Base-by-base conservation (phyloP, 2,329 filamentous ascomycete genomes). In the Colletotrichum plurivorum region DNA sequence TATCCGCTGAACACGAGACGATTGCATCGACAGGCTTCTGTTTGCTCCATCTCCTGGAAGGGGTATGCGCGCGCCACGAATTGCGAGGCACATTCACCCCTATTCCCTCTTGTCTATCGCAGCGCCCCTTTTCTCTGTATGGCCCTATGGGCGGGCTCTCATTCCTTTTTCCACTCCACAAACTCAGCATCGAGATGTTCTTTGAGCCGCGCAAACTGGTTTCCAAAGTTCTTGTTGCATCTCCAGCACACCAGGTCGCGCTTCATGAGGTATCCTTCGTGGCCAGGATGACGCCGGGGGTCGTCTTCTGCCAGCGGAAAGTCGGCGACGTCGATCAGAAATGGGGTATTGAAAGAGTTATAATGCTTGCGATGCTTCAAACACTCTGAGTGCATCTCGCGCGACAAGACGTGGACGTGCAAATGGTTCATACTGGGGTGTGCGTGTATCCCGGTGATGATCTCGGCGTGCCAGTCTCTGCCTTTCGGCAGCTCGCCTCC, bases 371-470 rank as follows among this genome's bases (percentile, higher is more conserved):
- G 87, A 77, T 95, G 90, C 81, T 91, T 93, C 79, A 98, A 73
- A 53, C 86, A 87, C 12, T 88, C 86, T 45, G 92, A 94, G 74
- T 89, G 86, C 85, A 93, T 92, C 78, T 99, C 96, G 18, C 89
- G 84, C 46, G 93, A 94, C 66, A 98, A 81, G 36, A 98, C 89
- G 79, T 99, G 96, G 4, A 98, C 85, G 80, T 99, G 96, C 63
- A 98, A 78, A 78, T 98, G 94, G 71, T 89, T 91, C 96, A 99
- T 98, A 64, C 92, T 95, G 3, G 96, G 96, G 73, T 92, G 89
- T 3, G 94, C 92, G 81, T 99, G 96, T 8, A 97, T 88, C 15
- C 96, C 96, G 20, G 90, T 87, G 57, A 89, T 87, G 56, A 98
- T 86, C 27, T 96, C 94, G 13, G 83, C 82, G 48, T 84, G 81